Evolutionary conservation across 768 basidiomycete species (phyloP).

Genomic region (Glaciozyma martinii): DNA sequence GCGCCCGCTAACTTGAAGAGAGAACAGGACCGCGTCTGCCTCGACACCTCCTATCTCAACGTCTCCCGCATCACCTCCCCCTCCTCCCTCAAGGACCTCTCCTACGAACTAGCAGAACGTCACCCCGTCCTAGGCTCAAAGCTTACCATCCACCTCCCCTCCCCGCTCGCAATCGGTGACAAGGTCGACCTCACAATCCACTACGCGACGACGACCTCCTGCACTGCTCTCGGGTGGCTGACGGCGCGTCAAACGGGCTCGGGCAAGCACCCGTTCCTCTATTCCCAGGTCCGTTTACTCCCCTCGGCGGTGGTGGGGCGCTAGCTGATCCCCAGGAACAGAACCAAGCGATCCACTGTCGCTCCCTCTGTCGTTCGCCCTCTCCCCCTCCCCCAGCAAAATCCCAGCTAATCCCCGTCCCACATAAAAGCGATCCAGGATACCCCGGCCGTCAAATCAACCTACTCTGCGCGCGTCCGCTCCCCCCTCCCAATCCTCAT

Average conservation of each 20-base stretch:
- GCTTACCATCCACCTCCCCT: slow-evolving; percentile 53
- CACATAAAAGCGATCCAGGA: slow-evolving; percentile 46
- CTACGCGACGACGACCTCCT: slow-evolving; percentile 65
- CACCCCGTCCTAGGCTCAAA: slow-evolving; percentile 62
- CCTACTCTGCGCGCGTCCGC: slow-evolving; percentile 69
- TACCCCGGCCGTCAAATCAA: slow-evolving; percentile 80
- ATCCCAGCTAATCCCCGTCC: no score
- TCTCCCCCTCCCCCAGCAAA: no score
- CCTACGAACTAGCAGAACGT: neutral
- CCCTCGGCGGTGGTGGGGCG: no score
- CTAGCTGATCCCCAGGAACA: neutral
- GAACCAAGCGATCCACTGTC: slow-evolving; percentile 22
- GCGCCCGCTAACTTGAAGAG: neutral
- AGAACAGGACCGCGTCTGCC: neutral
- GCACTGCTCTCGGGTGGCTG: slow-evolving; percentile 80
- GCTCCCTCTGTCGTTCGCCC: slow-evolving; percentile 20
- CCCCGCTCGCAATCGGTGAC: slow-evolving; percentile 44
- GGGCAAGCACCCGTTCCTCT: slow-evolving; percentile 63
- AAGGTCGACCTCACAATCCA: slow-evolving; percentile 46
- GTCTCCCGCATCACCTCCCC: neutral
- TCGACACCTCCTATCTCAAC: slow-evolving; percentile 4
- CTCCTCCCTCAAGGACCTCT: neutral
- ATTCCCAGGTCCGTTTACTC: slow-evolving; percentile 42
- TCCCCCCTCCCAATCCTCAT: slow-evolving; percentile 78
- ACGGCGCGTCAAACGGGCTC: slow-evolving; percentile 53